phyloP scores from a whole-genome alignment of 371 early-diverging fungal genomes.

The Mortierella sp. region DNA sequence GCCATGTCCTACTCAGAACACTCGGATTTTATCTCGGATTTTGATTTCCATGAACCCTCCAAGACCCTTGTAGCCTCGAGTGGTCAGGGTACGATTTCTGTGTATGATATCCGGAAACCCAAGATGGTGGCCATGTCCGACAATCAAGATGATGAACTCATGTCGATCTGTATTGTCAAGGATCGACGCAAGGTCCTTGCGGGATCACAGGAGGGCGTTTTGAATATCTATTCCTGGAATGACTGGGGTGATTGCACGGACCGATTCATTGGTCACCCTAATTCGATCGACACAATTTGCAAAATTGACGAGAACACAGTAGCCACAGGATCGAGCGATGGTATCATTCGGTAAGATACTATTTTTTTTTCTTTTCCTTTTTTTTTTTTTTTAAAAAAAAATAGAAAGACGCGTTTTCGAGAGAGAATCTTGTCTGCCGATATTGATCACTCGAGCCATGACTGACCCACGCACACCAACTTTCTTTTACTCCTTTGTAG shows the following conservation, averaged over 20 bases:
- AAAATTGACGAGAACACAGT: constrained; percentile 85
- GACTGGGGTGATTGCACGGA: constrained; percentile 93
- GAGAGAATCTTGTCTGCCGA: no score
- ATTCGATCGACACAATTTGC: constrained; percentile 83
- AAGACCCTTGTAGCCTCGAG: constrained; percentile 78
- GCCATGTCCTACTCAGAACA: constrained; percentile 81
- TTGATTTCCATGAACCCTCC: constrained; percentile 71
- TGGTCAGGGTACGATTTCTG: constrained; percentile 91
- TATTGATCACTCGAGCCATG: no score
- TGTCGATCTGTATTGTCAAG: constrained; percentile 82
- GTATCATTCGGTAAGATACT: constrained; percentile 70
- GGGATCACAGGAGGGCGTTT: constrained; percentile 89
- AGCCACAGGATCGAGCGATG: constrained; percentile 92
- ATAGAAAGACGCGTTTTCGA: no score
- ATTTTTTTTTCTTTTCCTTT: neutral
- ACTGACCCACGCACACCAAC: no score
- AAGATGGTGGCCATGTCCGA: constrained; percentile 84
- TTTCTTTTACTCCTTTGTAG: constrained; percentile 34
- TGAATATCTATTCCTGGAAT: constrained; percentile 84
- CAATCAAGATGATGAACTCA: constrained; percentile 92
- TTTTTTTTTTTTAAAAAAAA: neutral
- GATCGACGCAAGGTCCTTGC: constrained; percentile 84
- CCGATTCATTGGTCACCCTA: constrained; percentile 92
- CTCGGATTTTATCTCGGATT: constrained; percentile 89
- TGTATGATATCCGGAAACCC: constrained; percentile 88